Evolutionary conservation across 1,284 basidiomycete species (phyloP), one percentile per base, ranked within the genome.

Genomic region (Stereum hirsutum): DNA sequence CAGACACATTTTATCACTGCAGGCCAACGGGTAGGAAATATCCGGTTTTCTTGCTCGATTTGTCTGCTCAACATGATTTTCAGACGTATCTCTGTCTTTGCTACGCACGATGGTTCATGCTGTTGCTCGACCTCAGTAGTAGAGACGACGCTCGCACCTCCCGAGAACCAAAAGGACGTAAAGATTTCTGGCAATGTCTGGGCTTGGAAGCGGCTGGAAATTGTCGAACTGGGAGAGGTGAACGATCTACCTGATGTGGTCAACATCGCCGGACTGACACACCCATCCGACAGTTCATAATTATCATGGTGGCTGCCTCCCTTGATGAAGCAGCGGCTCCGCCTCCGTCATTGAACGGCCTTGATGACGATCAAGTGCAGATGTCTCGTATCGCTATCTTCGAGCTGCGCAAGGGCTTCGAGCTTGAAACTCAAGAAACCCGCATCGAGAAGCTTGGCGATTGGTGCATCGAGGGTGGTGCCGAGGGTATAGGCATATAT

Each of bases 21-120:
- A 79, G 43, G 62, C 68, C 49, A 64, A 67, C 41, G 79, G 79
- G 79, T 80, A n/a, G n/a, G n/a, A n/a, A 51, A 57, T 62, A 31
- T 19, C 25, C 15, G 32, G 27, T 6, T 12, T 19, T 11, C 25
- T 27, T n/a, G 6, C 19, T 15, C 12, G 14, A 14, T 26, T 15
- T 23, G 10, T 24, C 19, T 15, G 23, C 34, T 38, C 6, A 46
- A 15, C 4, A 21, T 5, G 8, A 4, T 15, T n/a, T 17, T 5
- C 42, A 60, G 58, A 8, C 51, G 52, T 17, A 45, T 61, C 10
- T 61, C 59, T 2, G 45, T 61, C 2, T 49, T 54, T 24, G 40
- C 51, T 12, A 43, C 49, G 6, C 23, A 45, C 2, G 63, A 56
- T 31, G 61, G 54, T 6, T 52, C 43, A 20, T 61, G 56, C 40